Evolutionary conservation across 2,329 filamentous ascomycete genomes (phyloP).

Genomic region (Aspergillus arachidicola): DNA sequence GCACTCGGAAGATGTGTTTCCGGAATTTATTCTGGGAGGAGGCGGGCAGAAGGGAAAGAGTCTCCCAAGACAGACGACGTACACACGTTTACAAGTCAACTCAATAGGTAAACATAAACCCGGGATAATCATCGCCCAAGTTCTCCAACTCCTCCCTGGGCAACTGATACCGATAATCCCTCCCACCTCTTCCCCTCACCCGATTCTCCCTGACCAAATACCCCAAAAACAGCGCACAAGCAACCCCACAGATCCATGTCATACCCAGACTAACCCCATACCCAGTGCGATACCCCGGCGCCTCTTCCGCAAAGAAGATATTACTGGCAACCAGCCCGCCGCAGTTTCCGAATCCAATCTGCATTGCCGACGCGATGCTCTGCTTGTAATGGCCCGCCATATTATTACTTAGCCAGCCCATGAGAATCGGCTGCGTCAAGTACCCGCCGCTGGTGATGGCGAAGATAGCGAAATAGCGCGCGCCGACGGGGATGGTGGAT

Average conservation of each 20-base stretch:
- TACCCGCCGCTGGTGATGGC: constrained; percentile 58
- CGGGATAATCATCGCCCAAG: constrained; percentile 44
- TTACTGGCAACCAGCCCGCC: constrained; percentile 40
- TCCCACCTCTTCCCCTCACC: constrained; percentile 35
- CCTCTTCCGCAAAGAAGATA: constrained; percentile 33
- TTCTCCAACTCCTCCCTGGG: constrained; percentile 40
- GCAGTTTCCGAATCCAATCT: constrained; percentile 44
- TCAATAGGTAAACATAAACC: constrained; percentile 37
- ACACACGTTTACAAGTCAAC: no score
- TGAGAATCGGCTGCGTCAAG: constrained; percentile 56
- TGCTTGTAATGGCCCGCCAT: constrained; percentile 62
- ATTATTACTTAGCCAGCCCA: constrained; percentile 62
- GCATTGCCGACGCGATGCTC: constrained; percentile 55
- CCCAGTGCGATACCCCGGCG: constrained; percentile 31
- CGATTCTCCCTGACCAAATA: constrained; percentile 42
- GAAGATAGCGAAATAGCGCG: constrained; percentile 59
- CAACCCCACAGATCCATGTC: constrained; percentile 38
- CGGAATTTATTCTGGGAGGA: no score
- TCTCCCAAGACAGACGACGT: no score
- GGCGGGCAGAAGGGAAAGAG: neutral
- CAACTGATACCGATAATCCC: constrained; percentile 38
- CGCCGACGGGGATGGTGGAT: constrained; percentile 49
- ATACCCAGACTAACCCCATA: constrained; percentile 33
- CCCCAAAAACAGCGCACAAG: constrained; percentile 33
- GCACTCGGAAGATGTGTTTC: no score